Evolutionary conservation across 306 rosid species (phyloP), one percentile per base, ranked within the genome.

Genomic region (Ceratonia siliqua): DNA sequence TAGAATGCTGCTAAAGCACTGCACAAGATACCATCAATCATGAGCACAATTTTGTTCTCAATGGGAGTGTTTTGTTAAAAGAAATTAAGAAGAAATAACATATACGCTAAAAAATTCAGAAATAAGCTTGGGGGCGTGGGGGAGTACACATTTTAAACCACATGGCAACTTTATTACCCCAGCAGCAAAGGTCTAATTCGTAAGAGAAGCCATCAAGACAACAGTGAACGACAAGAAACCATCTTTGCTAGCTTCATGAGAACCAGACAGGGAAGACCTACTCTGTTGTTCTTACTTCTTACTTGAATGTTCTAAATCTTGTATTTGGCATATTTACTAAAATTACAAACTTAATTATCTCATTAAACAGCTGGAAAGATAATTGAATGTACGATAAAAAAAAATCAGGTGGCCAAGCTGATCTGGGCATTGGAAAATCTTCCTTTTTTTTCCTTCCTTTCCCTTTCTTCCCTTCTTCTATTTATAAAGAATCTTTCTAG

Each of bases 1-100:
- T 94, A 94, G 81, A 94, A 94, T 80, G 98, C 98, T 58, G 98
- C 97, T 81, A 94, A 86, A 67, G 94, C 91, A 70, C 98, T 94
- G 88, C 93, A 87, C 75, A 85, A 57, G 68, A 78, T 38, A 72
- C 68, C 43, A 63, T 50, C 73, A 70, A 73, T 63, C 18, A 78
- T 74, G 41, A 78, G 79, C 69, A 49, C 28, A 55, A 33, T 35
- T 41, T 38, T 77, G 49, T 56, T 68, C 73, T 24, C 58, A 72
- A 12, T 48, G 28, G 70, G 41, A 63, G 18, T 41, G 24, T 75
- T 43, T 70, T 55, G 33, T 68, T 36, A 67, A 62, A 48, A 62
- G 22, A 48, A 72, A 69, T 58, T 46, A 55, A 62, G 59, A 62
- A 6, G 2, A 55, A 53, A 64, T 30, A 22, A 24, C 52, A 41